A percentile compares a stretch with the other conserved stretches of the same genome.
Conservation (phyloP, 2,329 filamentous ascomycete genomes). For the Fusarium irregulare region DNA sequence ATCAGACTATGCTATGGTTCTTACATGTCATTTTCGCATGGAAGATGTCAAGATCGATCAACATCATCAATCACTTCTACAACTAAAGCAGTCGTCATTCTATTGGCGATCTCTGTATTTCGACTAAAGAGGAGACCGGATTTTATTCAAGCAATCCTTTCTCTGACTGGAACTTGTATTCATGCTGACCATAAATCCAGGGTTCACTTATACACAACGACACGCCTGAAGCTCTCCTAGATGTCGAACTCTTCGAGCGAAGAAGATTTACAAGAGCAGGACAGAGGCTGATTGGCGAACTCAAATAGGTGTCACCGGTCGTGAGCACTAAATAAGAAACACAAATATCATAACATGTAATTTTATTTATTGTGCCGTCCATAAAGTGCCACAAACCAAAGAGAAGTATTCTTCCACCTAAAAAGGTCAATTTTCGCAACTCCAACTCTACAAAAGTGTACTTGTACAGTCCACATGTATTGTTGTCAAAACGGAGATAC, state of each 20-base stretch:
- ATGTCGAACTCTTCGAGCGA: not conserved
- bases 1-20: not conserved
- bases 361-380: not conserved
- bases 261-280: not conserved
- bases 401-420: too few relatives aligned
- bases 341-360: not conserved
- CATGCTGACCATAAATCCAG: not conserved
- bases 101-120: not conserved
- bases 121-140: too few relatives aligned
- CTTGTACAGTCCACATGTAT: not conserved
- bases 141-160: too few relatives aligned
- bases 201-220: not conserved
- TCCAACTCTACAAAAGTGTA: not conserved
- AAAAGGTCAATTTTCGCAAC: not conserved
- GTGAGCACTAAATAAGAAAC: too few relatives aligned
- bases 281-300: not conserved
- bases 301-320: too few relatives aligned
- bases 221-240: not conserved
- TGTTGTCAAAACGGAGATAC: not conserved
- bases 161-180: accelerated
- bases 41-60: not conserved
- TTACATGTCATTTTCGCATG: not conserved
- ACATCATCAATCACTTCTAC: not conserved
- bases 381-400: too few relatives aligned
- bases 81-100: not conserved